Conservation (phyloP, 805 yeast species). For the Wickerhamomyces kurtzmanii region DNA sequence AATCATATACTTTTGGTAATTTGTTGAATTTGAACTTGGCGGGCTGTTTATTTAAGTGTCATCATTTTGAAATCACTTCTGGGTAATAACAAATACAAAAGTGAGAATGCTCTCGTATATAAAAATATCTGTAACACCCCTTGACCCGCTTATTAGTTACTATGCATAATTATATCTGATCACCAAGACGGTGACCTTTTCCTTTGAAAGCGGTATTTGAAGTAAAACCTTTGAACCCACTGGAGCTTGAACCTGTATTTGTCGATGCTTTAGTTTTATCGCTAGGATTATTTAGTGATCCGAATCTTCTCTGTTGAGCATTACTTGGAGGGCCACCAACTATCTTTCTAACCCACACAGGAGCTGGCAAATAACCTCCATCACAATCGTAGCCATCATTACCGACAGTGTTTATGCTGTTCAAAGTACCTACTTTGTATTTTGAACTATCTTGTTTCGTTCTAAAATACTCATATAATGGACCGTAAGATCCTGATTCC, state of each 20-base stretch:
- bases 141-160: too few relatives aligned
- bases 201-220: slow-evolving; percentile 21
- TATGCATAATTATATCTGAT: slow-evolving; percentile 1
- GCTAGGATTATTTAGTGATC: neutral
- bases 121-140: too few relatives aligned
- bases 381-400: too few relatives aligned
- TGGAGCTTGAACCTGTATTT: slow-evolving; percentile 7
- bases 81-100: slow-evolving; percentile 6
- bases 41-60: neutral
- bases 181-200: slow-evolving; percentile 28
- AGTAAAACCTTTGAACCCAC: slow-evolving; percentile 7
- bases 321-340: slow-evolving; percentile 13
- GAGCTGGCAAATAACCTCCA: slow-evolving; percentile 48
- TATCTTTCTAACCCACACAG: slow-evolving; percentile 28
- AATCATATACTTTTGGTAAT: neutral
- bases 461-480: slow-evolving; percentile 22
- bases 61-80: slow-evolving; percentile 7
- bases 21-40: slow-evolving; percentile 1
- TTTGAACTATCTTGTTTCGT: slow-evolving; percentile 10
- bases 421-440: slow-evolving; percentile 20
- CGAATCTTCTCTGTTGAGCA: slow-evolving; percentile 5
- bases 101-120: too few relatives aligned
- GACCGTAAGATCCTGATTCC: slow-evolving; percentile 42
- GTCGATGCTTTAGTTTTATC: slow-evolving; percentile 6
- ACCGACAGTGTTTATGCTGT: slow-evolving; percentile 17